phyloP scores from a whole-genome alignment of 2,329 filamentous ascomycete genomes.

The Diplodia sapinea region DNA sequence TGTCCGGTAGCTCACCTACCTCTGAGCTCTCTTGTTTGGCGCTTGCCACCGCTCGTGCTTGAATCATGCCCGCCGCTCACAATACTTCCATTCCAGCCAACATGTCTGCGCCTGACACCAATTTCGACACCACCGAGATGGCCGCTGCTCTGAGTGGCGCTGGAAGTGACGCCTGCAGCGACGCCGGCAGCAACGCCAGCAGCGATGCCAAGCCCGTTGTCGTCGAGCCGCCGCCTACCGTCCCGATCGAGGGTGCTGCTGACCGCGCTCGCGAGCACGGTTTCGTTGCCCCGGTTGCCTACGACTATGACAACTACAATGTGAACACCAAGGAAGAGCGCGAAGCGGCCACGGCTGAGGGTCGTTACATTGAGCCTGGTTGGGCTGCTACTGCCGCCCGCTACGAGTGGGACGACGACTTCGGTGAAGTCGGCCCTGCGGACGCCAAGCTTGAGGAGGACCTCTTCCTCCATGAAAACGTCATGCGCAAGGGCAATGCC shows the following conservation, averaged over 20 bases:
- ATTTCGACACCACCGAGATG: slow-evolving; percentile 35
- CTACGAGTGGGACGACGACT: slow-evolving; percentile 87
- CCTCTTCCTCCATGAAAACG: slow-evolving; percentile 69
- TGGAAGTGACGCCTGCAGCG: slow-evolving; percentile 36
- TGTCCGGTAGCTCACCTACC: neutral
- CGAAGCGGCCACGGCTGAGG: slow-evolving; percentile 34
- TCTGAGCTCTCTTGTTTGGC: neutral
- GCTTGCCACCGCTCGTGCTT: neutral
- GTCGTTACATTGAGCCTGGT: slow-evolving; percentile 20
- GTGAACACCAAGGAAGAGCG: slow-evolving; percentile 34
- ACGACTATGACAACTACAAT: slow-evolving; percentile 55
- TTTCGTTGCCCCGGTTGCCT: slow-evolving; percentile 56
- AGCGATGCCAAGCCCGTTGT: slow-evolving; percentile 37
- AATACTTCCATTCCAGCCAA: neutral
- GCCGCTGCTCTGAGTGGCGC: slow-evolving; percentile 35
- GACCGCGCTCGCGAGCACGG: slow-evolving; percentile 37
- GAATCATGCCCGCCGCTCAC: neutral
- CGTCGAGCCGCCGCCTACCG: slow-evolving; percentile 35
- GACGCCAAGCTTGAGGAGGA: slow-evolving; percentile 72
- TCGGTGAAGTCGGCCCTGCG: slow-evolving; percentile 80
- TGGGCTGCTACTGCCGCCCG: slow-evolving; percentile 66
- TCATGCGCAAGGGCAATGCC: slow-evolving; percentile 65
- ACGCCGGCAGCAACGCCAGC: slow-evolving; percentile 18
- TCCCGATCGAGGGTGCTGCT: slow-evolving; percentile 23
- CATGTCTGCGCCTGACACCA: slow-evolving; percentile 26